Evolutionary conservation across 768 basidiomycete genomes (phyloP).

Genomic region (Leccinum boreale): DNA sequence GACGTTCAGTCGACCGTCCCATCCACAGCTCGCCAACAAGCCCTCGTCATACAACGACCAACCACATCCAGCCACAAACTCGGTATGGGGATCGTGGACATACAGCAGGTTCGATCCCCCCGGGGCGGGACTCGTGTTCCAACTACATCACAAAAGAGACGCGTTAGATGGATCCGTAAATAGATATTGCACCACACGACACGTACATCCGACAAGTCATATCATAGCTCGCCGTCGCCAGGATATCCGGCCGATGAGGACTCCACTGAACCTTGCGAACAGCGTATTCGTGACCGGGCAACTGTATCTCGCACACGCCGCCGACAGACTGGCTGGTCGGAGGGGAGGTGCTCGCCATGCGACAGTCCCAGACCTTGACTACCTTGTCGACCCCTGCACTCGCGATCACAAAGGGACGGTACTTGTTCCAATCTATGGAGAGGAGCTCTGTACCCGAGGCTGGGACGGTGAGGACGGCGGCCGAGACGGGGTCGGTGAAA

Average conservation of each 20-base stretch:
- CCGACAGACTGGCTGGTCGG: conserved; percentile 54
- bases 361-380: conserved; percentile 81
- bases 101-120: conserved; percentile 52
- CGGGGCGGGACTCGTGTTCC: conserved; percentile 61
- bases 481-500: conserved; percentile 66
- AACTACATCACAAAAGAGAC: conserved; percentile 41
- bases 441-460: conserved; percentile 78
- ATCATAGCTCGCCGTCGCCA: conserved; percentile 81
- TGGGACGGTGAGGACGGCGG: conserved; percentile 72
- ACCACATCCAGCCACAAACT: conserved; percentile 88
- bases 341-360: conserved; percentile 67
- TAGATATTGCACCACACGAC: neutral
- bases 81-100: conserved; percentile 87
- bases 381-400: conserved; percentile 77
- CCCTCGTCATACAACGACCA: conserved; percentile 95
- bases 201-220: conserved; percentile 93
- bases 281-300: conserved; percentile 88
- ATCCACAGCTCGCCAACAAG: conserved; percentile 82
- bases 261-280: conserved; percentile 89
- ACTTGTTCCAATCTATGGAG: conserved; percentile 91
- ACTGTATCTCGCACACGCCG: conserved; percentile 63
- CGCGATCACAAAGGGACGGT: conserved; percentile 72
- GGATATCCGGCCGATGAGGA: conserved; percentile 67
- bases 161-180: neutral
- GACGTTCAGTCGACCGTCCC: conserved; percentile 84